A percentile compares a stretch with the other conserved stretches of the same genome.
phyloP scores from a whole-genome alignment of 192 early-diverging fungal species.

The Mortierella alpina region DNA sequence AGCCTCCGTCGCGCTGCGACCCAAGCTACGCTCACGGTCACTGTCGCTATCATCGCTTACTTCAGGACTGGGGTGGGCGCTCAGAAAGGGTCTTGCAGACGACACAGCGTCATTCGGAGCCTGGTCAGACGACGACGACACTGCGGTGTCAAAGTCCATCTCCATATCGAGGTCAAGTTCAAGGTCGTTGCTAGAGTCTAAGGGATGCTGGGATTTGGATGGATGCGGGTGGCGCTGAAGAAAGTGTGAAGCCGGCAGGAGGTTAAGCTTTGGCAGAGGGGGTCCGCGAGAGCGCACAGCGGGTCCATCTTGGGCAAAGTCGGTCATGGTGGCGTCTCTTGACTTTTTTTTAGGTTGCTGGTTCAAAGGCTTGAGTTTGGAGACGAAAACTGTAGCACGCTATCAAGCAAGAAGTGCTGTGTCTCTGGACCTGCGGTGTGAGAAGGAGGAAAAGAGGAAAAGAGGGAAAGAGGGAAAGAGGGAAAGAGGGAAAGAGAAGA shows the following conservation, averaged over 20 bases:
- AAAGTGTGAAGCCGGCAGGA: slow-evolving; percentile 26
- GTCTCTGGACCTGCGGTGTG: background rate
- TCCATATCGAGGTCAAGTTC: slow-evolving; percentile 30
- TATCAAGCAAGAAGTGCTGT: too few species aligned
- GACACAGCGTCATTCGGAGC: background rate
- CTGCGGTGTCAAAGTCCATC: slow-evolving; percentile 18
- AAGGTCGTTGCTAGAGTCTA: slow-evolving; percentile 11
- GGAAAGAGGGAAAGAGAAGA: background rate
- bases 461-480: slow-evolving; percentile 1
- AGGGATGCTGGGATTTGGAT: slow-evolving; percentile 14
- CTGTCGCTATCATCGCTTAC: slow-evolving; percentile 37
- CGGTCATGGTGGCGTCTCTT: slow-evolving; percentile 16
- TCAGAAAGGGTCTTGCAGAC: slow-evolving; percentile 23
- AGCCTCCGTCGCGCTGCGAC: background rate
- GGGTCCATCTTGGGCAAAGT: slow-evolving; percentile 25
- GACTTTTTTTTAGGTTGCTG: background rate
- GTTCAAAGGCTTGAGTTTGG: background rate
- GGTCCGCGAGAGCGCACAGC: slow-evolving; percentile 30
- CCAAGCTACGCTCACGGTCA: slow-evolving; percentile 20
- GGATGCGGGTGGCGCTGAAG: slow-evolving; percentile 21
- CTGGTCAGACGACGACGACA: background rate
- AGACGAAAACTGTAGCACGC: background rate
- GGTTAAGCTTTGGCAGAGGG: slow-evolving; percentile 33
- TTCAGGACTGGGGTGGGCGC: slow-evolving; percentile 44
- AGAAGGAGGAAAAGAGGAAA: background rate